A percentile compares a stretch with the other conserved stretches of the same genome.
Conservation (phyloP, 2,329 filamentous ascomycete species). For the Neofusicoccum laricinum region DNA sequence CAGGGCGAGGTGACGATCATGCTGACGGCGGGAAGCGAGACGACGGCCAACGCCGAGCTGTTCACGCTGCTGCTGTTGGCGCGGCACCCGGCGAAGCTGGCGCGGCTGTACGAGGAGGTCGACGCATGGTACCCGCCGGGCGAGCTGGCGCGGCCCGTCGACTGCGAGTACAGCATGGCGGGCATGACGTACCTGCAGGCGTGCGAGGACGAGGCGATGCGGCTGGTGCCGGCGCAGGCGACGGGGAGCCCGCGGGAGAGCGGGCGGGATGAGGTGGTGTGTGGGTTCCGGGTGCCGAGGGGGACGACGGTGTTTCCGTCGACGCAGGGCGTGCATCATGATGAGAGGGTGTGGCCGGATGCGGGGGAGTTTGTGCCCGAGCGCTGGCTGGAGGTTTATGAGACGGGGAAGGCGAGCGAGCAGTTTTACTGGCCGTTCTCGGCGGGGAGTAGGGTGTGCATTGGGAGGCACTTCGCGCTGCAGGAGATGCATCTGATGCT, state of each 20-base stretch:
- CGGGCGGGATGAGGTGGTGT: constrained; percentile 34
- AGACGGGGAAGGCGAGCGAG: constrained; percentile 20
- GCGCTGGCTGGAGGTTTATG: constrained; percentile 30
- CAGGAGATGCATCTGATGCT: constrained; percentile 8
- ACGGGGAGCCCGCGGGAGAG: constrained; percentile 38
- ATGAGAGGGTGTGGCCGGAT: constrained; percentile 21
- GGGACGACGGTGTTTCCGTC: constrained; percentile 38
- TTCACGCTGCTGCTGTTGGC: neutral
- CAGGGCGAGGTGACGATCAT: neutral
- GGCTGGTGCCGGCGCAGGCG: constrained; percentile 38
- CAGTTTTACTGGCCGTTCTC: neutral
- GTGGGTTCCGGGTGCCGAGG: constrained; percentile 34
- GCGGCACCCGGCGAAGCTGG: neutral
- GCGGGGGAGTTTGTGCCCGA: constrained; percentile 33
- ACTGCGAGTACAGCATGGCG: constrained; percentile 37
- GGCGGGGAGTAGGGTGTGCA: neutral
- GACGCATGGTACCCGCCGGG: neutral
- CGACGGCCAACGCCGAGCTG: constrained; percentile 1
- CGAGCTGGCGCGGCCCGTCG: constrained; percentile 31
- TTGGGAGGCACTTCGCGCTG: neutral
- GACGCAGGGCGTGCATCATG: constrained; percentile 35
- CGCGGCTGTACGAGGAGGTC: neutral
- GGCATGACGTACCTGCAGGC: constrained; percentile 36
- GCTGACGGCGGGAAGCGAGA: neutral
- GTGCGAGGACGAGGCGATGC: constrained; percentile 41